Evolutionary conservation across 2,329 filamentous ascomycete species (phyloP), one percentile per base, ranked within the genome.

Genomic region (Penicillium sp.): DNA sequence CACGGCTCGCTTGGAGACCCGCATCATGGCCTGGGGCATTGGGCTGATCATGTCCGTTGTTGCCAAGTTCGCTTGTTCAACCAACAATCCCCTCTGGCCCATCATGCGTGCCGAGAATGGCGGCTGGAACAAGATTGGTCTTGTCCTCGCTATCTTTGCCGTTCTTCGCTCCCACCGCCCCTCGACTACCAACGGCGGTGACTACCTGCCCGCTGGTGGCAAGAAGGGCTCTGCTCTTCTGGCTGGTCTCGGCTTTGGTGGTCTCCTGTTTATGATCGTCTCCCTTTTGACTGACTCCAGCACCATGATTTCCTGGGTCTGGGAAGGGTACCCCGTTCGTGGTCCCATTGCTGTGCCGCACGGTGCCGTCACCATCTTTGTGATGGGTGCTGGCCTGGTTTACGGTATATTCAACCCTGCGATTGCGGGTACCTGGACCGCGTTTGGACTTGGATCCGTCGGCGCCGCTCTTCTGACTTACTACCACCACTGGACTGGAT

Each of bases 291-390:
- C 95, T 0, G 95, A 99, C 73, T 96, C 93, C 0, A 98, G 95
- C 79, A 99, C 95, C 55, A 98, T 99, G 92, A 97, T 98, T 58
- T 83, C 93, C 16, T 99, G 95, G 95, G 92, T 92, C 2, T 99
- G 95, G 95, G 92, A 97, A 68, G 95, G 95, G 6, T 99, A 90
- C 69, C 95, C 95, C 14, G 86, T 98, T 41, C 87, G 90, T 51
- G 95, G 95, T 6, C 95, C 95, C 2, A 86, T 95, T 51, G 87
- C 92, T 61, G 92, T 89, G 50, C 92, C 92, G n/a, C 92, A 98
- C 70, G 95, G 93, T 55, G 92, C 91, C 69, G 86, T 89, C 73
- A 97, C 92, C 1, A 85, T 97, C 54, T 84, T 90, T 55, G 89
- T 89, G 59, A 99, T 99, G 95, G 91, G 90, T 31, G 79, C 82